Evolutionary conservation across 345 rosid genomes (phyloP).

Genomic region (Aethionema arabicum): DNA sequence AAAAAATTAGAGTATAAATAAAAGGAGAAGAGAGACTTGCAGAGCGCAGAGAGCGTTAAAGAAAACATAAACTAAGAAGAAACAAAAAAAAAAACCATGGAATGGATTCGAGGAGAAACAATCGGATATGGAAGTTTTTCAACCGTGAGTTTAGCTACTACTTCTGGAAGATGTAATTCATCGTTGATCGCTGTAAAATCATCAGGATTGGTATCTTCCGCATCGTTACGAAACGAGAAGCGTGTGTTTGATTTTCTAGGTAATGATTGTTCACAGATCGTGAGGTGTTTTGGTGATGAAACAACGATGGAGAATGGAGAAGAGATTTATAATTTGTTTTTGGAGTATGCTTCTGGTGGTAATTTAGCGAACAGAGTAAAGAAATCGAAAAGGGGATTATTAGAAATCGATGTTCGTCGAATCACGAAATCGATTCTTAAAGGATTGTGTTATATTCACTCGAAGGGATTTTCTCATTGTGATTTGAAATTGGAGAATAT

Average conservation of each 20-base stretch:
- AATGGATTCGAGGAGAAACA: constrained; percentile 63
- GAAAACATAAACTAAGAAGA: not conserved
- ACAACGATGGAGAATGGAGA: constrained; percentile 44
- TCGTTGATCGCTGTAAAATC: constrained; percentile 72
- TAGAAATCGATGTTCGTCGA: constrained; percentile 50
- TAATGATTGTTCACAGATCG: constrained; percentile 41
- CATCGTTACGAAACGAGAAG: constrained; percentile 55
- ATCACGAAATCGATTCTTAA: constrained; percentile 53
- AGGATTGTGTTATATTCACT: constrained; percentile 58
- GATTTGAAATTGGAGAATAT: constrained; percentile 62
- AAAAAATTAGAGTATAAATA: constrained; percentile 15
- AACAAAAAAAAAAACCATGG: constrained; percentile 39
- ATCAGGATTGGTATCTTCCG: constrained; percentile 37
- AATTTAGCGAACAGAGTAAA: constrained; percentile 44
- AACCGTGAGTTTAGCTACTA: constrained; percentile 53
- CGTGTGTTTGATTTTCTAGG: constrained; percentile 43
- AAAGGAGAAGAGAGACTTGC: constrained; percentile 14
- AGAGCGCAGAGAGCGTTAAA: no score
- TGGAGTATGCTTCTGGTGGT: constrained; percentile 74
- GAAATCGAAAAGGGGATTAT: constrained; percentile 39
- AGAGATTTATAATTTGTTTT: constrained; percentile 52
- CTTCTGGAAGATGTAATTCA: constrained; percentile 19
- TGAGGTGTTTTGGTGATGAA: constrained; percentile 55
- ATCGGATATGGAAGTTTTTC: constrained; percentile 73
- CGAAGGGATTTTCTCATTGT: constrained; percentile 59